These are phyloP conservation scores for Calocybe gambosa DNA, from an alignment of 1,284 basidiomycete genomes.

Conservation along the genomic window DNA sequence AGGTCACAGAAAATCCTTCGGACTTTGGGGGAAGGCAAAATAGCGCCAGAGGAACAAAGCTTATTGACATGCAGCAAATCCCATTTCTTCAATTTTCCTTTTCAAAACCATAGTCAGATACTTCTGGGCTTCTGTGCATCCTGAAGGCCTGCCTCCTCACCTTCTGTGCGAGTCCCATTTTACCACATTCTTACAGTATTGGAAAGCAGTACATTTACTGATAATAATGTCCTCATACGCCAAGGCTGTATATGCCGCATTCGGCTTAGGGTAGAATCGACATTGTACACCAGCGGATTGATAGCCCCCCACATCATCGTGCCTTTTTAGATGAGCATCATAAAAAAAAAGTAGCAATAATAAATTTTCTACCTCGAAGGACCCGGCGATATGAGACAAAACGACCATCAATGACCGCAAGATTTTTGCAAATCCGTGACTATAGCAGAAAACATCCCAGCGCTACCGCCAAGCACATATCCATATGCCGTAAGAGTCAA, in stretches of 20 bases:
- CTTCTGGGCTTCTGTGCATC: too few species aligned
- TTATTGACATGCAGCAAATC: background rate
- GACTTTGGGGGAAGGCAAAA: conserved; percentile 1
- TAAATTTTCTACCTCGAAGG: background rate
- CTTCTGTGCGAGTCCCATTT: too few species aligned
- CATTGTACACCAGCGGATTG: background rate
- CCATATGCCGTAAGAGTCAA: too few species aligned
- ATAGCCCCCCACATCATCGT: background rate
- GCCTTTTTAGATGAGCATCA: background rate
- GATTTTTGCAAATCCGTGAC: too few species aligned
- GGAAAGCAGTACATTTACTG: background rate
- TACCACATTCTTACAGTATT: too few species aligned
- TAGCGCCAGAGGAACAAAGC: background rate
- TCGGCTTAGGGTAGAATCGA: background rate
- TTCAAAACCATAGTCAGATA: too few species aligned
- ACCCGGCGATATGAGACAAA: background rate
- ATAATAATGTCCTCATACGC: background rate
- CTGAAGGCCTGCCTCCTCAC: too few species aligned
- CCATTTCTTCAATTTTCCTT: too few species aligned
- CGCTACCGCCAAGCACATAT: too few species aligned
- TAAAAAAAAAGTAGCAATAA: background rate
- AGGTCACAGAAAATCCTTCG: conserved; percentile 9
- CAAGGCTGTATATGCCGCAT: background rate
- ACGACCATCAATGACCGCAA: background rate
- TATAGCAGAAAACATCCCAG: too few species aligned